Evolutionary conservation across 2,329 filamentous ascomycete genomes (phyloP), one percentile per base, ranked within the genome.

Genomic region (Neoarthrinium moseri): DNA sequence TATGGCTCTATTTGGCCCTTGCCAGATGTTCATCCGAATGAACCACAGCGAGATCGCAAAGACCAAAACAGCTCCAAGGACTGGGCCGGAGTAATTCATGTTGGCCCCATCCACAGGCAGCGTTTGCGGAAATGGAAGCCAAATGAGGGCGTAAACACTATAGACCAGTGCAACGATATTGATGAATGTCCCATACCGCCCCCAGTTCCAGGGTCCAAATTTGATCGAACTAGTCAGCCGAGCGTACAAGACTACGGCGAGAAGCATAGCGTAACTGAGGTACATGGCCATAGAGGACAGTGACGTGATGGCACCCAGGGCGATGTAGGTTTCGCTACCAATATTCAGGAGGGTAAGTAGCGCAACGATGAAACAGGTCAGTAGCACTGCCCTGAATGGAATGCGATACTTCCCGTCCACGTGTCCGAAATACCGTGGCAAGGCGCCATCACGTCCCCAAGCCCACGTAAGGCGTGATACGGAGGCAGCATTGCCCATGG

Each of bases 211-310:
- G 10, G 35, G 43, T 5, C 44, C 39, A 7, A 36, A 15, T 29
- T 38, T 12, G 17, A 50, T 36, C 10, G 27, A 23, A 2, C 7
- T 15, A 15, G 47, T 30, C 17, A 39, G 27, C 7, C 47, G 44
- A 8, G 39, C 38, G 26, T 41, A 18, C 6, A 47, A 26, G 12
- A 46, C 40, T 4, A 50, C 47, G 13, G 34, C 10, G 13, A 50
- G 33, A 5, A 50, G 38, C 22, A 50, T 38, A 26, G 29, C 45
- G 45, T 50, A 50, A 35, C 38, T 43, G 21, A 50, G 13, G 29
- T 50, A 50, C 34, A 46, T 39, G 38, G 35, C 47, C 39, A 50
- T 45, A n/a, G 38, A 36, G n/a, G 44, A 47, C 4, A 50, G 33
- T 6, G 47, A 50, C n/a, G 45, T 47, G 20, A 50, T 43, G 24